These are phyloP conservation scores for Penicillium sp. DNA, from an alignment of 2,329 filamentous ascomycete genomes.

Conservation along the genomic window DNA sequence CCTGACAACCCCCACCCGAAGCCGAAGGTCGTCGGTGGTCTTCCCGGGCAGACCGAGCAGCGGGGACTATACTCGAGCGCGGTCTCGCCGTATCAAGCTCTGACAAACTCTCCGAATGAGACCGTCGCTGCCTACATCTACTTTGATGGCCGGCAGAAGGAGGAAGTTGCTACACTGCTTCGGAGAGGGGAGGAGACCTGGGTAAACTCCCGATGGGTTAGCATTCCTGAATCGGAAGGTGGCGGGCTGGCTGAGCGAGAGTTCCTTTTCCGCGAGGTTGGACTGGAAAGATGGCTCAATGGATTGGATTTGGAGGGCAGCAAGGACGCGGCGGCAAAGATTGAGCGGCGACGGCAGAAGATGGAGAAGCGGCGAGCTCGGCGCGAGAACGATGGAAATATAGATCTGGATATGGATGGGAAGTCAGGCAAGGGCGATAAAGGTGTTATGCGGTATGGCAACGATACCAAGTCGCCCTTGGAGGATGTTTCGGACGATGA, in stretches of 20 bases:
- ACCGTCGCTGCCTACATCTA: conserved; percentile 99
- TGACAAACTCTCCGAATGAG: conserved; percentile 92
- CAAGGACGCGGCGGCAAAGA: conserved; percentile 84
- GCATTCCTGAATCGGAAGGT: conserved; percentile 86
- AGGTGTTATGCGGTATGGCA: conserved; percentile 78
- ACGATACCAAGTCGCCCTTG: conserved; percentile 74
- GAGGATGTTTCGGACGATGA: conserved; percentile 76
- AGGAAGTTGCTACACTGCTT: conserved; percentile 93
- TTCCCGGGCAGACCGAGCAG: conserved; percentile 61
- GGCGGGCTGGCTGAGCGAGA: conserved; percentile 95
- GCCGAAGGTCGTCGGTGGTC: conserved; percentile 77
- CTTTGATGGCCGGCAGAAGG: conserved; percentile 92
- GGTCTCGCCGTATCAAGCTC: conserved; percentile 84
- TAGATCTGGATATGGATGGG: conserved; percentile 48
- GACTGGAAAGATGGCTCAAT: conserved; percentile 94
- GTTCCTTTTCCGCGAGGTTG: conserved; percentile 96
- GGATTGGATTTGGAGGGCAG: conserved; percentile 93
- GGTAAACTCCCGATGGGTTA: conserved; percentile 98
- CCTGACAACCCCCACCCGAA: conserved; percentile 77
- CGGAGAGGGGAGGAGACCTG: conserved; percentile 95
- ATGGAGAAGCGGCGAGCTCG: conserved; percentile 87
- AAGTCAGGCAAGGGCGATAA: conserved; percentile 44
- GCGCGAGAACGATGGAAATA: conserved; percentile 64
- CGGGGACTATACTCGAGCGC: conserved; percentile 60
- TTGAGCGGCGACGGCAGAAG: conserved; percentile 65